Evolutionary conservation across 148 eudicot species (phyloP).

Genomic region (Vaccinium corymbosum): DNA sequence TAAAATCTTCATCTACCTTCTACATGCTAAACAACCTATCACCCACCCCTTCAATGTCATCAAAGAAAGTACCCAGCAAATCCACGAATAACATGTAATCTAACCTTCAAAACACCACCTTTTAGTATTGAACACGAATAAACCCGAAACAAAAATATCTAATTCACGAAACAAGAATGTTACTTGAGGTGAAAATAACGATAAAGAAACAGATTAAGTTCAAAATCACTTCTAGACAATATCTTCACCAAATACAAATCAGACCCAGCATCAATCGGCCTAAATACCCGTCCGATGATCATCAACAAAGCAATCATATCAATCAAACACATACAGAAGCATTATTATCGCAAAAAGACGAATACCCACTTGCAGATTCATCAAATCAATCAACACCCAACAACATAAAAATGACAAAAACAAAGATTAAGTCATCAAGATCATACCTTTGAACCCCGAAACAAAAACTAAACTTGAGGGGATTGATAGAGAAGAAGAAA

Average conservation of each 20-base stretch:
- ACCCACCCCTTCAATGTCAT: conserved; percentile 8
- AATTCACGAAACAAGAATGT: not conserved
- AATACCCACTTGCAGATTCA: conserved; percentile 19
- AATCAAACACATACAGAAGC: not conserved
- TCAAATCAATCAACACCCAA: conserved; percentile 7
- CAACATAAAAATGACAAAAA: not conserved
- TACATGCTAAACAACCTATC: not conserved
- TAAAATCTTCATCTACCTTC: not conserved
- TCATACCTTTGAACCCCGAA: not conserved
- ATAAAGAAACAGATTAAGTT: conserved; percentile 4
- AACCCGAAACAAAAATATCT: not conserved
- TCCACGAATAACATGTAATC: not conserved
- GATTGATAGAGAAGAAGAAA: not conserved
- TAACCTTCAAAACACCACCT: not conserved
- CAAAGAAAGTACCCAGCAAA: not conserved
- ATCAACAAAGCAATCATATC: not conserved
- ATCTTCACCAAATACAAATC: not conserved
- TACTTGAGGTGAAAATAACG: not conserved
- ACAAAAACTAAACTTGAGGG: not conserved
- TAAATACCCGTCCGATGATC: conserved; percentile 2
- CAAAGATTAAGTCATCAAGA: not conserved
- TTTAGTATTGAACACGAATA: not conserved
- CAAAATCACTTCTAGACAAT: not conserved
- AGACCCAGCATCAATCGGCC: not conserved
- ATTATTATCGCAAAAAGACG: conserved; percentile 9